A percentile compares a stretch with the other conserved stretches of the same genome.
phyloP scores from a whole-genome alignment of 805 yeast genomes.

The Nakazawaea wyomingensis region DNA sequence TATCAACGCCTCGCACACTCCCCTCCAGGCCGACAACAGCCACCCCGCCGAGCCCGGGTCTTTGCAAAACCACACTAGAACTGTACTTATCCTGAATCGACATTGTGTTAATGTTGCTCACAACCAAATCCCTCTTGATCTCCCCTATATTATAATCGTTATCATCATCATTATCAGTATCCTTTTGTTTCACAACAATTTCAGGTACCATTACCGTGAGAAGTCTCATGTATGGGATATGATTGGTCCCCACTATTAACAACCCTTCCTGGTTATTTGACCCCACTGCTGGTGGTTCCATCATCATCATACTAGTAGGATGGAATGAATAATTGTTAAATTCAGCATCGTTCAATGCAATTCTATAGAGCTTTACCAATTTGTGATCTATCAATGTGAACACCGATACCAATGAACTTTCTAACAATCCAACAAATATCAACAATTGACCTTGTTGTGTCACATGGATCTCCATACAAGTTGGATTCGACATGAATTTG shows the following conservation, averaged over 20 bases:
- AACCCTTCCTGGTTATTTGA: no score
- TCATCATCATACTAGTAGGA: constrained; percentile 40
- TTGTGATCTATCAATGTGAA: constrained; percentile 22
- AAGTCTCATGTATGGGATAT: constrained; percentile 70
- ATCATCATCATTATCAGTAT: constrained; percentile 19
- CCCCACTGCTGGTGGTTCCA: no score
- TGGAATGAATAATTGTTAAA: constrained; percentile 61
- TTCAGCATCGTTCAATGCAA: constrained; percentile 71
- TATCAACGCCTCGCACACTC: constrained; percentile 50
- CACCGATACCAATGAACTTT: constrained; percentile 53
- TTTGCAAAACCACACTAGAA: constrained; percentile 33
- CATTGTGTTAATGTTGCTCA: constrained; percentile 40
- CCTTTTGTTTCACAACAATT: constrained; percentile 7
- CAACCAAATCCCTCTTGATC: constrained; percentile 29
- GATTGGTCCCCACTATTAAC: constrained; percentile 68
- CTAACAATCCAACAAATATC: constrained; percentile 52
- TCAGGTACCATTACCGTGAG: constrained; percentile 47
- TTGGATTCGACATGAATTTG: constrained; percentile 45
- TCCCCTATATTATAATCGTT: constrained; percentile 15
- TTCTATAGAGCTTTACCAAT: constrained; percentile 29
- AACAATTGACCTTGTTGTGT: constrained; percentile 26
- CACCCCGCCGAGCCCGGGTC: constrained; percentile 37
- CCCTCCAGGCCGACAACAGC: constrained; percentile 77
- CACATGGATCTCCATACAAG: constrained; percentile 39
- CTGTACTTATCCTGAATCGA: constrained; percentile 70